Base-by-base conservation (phyloP, 2,329 filamentous ascomycete species). In the Grosmannia clavigera region DNA sequence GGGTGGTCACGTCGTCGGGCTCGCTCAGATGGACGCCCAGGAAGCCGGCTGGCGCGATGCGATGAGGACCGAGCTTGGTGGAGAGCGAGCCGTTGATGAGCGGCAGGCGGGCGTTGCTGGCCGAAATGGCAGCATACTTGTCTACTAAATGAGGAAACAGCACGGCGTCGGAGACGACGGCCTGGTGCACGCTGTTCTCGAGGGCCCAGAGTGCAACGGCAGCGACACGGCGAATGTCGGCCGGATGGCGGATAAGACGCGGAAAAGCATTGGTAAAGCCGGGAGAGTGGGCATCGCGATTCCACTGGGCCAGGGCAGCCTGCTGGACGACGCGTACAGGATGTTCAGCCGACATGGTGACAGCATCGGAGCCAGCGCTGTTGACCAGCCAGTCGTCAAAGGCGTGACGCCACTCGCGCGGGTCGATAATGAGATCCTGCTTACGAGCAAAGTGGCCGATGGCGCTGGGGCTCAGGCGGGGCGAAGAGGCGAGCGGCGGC, bases 1-100 rank as follows among this genome's bases (percentile, higher is more conserved):
- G 64, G n/a, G 58, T 58, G 0, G 72, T 19, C 6, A 46, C 71
- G 59, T 74, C 72, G 7, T 60, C 61, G 22, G 68, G 70, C 3
- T 70, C 72, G 29, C 70, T 66, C 40, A 76, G 62, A 62, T 75
- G 70, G 1, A 70, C 73, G 40, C 73, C 73, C 57, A 72, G 70
- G 60, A 72, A 75, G 11, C 66, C 67, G 3, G 61, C 55, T 11
- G 58, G 63, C 5, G 69, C 67, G 14, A 71, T 65, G 0, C 65
- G 58, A 4, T 64, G 58, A 7, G 64, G 53, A 43, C 62, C 61
- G 19, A 62, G 61, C 55, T 5, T 19, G 22, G 55, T 56, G 38
- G 38, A 25, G 3, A 46, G 22, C n/a, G 55, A 40, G 31, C 11
- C 46, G 25, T n/a, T n/a, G 35, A 14, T 5, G 29, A 11, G 31